Evolutionary conservation across 495 filamentous ascomycete genomes (phyloP).

Genomic region (Bathelium albidoporum): DNA sequence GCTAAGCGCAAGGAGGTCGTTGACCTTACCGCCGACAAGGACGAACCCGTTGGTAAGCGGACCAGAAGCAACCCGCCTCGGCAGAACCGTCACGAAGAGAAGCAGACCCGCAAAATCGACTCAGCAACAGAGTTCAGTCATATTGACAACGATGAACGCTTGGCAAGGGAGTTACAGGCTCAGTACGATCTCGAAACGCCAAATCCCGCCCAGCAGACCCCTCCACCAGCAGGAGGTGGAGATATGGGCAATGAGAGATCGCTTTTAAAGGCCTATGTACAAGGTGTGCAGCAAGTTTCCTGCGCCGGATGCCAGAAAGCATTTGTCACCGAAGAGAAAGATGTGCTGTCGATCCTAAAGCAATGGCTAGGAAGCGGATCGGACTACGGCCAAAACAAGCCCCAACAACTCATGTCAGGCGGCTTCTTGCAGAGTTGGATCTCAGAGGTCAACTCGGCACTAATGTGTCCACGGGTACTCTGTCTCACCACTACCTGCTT

Average conservation of each 20-base stretch:
- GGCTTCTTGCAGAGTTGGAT: background rate
- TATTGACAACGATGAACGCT: conserved; percentile 4
- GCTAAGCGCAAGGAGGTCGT: background rate
- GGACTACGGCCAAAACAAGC: background rate
- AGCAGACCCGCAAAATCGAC: background rate
- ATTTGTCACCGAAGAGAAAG: background rate
- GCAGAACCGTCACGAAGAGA: too few relatives aligned
- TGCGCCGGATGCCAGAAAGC: background rate
- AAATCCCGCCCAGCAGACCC: background rate
- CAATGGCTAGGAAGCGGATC: background rate
- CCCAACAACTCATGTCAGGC: background rate
- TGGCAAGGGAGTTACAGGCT: conserved; percentile 6
- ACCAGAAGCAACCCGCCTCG: background rate
- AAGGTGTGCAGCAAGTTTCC: background rate
- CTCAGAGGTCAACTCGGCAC: background rate
- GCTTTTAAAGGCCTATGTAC: background rate
- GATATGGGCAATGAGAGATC: background rate
- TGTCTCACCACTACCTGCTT: conserved; percentile 6
- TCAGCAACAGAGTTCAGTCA: background rate
- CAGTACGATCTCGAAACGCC: conserved; percentile 5
- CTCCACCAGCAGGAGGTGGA: background rate
- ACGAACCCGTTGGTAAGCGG: background rate
- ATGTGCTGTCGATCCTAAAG: background rate
- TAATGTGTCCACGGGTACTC: background rate
- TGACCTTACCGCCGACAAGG: background rate